These are phyloP conservation scores for Exophiala oligosperma DNA, from an alignment of 2,329 filamentous ascomycete species.

Conservation along the genomic window DNA sequence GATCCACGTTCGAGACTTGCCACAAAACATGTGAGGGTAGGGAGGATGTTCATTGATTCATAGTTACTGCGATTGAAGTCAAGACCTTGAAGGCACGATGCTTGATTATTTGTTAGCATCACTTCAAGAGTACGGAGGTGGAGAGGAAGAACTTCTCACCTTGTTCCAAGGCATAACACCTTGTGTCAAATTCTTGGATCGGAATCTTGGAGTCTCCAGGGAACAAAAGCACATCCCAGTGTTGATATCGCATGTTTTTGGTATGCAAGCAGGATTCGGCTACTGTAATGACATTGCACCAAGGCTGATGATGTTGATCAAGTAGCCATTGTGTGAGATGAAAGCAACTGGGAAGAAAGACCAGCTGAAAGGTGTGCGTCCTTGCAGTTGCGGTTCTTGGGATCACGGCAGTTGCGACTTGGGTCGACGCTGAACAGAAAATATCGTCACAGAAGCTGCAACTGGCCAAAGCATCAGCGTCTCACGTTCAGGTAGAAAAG, in stretches of 20 bases:
- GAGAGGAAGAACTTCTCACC: constrained; percentile 43
- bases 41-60: constrained; percentile 46
- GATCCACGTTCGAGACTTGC: constrained; percentile 60
- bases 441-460: no score
- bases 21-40: constrained; percentile 70
- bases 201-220: constrained; percentile 67
- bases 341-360: no score
- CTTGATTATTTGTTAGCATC: constrained; percentile 4
- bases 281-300: no score
- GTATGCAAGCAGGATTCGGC: no score
- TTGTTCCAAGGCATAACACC: constrained; percentile 64
- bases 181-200: constrained; percentile 78
- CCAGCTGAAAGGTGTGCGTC: no score
- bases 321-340: no score
- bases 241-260: constrained; percentile 73
- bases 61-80: constrained; percentile 13
- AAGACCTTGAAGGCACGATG: neutral
- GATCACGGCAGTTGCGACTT: no score
- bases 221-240: constrained; percentile 85
- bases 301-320: no score
- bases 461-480: no score
- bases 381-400: no score
- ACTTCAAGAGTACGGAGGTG: neutral
- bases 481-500: no score
- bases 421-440: no score